Base-by-base conservation (phyloP, 2,329 filamentous ascomycete genomes). In the Aspergillus novoparasiticus region DNA sequence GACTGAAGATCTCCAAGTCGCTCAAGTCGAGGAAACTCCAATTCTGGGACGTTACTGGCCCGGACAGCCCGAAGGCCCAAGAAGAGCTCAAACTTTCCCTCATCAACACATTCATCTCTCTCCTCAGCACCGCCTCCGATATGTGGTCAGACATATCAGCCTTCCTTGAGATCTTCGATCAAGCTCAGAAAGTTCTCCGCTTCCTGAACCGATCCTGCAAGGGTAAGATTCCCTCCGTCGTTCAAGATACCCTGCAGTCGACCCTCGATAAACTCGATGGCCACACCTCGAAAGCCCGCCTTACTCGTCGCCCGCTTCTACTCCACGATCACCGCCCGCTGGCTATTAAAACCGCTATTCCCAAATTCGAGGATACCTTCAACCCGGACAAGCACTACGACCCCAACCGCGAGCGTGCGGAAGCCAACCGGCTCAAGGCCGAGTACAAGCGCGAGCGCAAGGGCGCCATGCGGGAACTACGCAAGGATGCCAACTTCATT, bases 321-420 rank as follows among this genome's bases (percentile, higher is more conserved):
- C 87, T 99, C 3, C 95, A 99, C 81, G 86, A 95, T 79, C 95
- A 99, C 83, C 86, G 86, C 0, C 93, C 94, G 0, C 85, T 96
- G 3, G 90, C 95, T 26, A 96, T 98, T 82, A 94, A 94, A 78
- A 89, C 88, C 9, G 89, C 87, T 63, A 88, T 97, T 54, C 95
- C 95, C 79, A 97, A 96, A 79, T 99, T 98, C 81, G 95, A 98
- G 81, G 94, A 97, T 76, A 86, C 87, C 62, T 99, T 93, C 86
- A 95, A 96, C 78, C 95, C 95, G 3, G 88, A 91, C 82, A 94
- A 93, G 81, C 95, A 98, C 85, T 98, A 99, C 86, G 96, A 99
- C 75, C 93, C 93, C 0, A 91, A 99, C 79, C 90, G 89, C 69
- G 93, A 97, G 79, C 91, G 95, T 39, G 90, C 92, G 26, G 93